These are phyloP conservation scores for Antarctomyces pellizariae DNA, from an alignment of 495 filamentous ascomycete species.

Conservation along the genomic window DNA sequence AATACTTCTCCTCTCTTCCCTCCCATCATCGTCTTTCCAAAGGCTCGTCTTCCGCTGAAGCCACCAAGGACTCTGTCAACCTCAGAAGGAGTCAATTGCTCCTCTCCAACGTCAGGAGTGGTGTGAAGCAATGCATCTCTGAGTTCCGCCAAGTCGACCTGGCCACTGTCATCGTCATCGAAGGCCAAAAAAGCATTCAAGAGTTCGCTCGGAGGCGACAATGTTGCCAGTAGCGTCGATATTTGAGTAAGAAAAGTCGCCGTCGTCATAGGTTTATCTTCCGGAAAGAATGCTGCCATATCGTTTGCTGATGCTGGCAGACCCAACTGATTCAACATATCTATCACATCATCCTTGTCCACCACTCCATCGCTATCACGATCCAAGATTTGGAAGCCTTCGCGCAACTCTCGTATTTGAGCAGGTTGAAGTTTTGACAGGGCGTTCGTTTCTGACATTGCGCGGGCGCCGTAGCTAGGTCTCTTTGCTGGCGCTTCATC, in stretches of 20 bases:
- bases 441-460: conserved; percentile 28
- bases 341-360: conserved; percentile 50
- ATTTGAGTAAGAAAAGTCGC: conserved; percentile 63
- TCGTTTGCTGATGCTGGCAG: conserved; percentile 28
- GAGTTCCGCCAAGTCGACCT: conserved; percentile 65
- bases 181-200: conserved; percentile 79
- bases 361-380: conserved; percentile 55
- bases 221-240: conserved; percentile 39
- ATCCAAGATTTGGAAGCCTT: conserved; percentile 74
- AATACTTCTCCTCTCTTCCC: conserved; percentile 47
- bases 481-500: too few species aligned
- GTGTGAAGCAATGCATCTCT: conserved; percentile 66
- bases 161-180: conserved; percentile 84
- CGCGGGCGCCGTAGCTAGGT: too few species aligned
- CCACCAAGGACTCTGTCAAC: conserved; percentile 65
- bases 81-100: conserved; percentile 42
- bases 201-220: conserved; percentile 56
- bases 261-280: too few species aligned
- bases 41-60: conserved; percentile 62
- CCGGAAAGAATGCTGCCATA: conserved; percentile 59
- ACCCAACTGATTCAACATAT: conserved; percentile 56
- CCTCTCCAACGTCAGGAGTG: conserved; percentile 46
- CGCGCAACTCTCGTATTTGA: conserved; percentile 52
- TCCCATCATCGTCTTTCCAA: conserved; percentile 26
- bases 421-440: conserved; percentile 38